Evolutionary conservation across 768 basidiomycete genomes (phyloP).

Genomic region (Naganishia friedmannii): DNA sequence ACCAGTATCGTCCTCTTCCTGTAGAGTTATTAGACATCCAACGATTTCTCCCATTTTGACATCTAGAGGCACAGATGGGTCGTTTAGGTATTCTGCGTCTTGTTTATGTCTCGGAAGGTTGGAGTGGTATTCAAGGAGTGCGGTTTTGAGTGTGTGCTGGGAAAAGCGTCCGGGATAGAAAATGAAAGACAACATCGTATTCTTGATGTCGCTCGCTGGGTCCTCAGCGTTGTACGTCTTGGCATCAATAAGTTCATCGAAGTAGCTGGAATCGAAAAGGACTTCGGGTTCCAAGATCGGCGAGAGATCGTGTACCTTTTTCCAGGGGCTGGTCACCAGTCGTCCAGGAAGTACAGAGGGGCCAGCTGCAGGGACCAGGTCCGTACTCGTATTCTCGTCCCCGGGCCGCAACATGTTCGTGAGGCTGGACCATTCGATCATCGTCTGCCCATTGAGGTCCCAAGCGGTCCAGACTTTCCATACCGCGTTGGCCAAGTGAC

Average conservation of each 20-base stretch:
- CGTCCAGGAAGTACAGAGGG: neutral
- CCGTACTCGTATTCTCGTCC: neutral
- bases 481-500: neutral
- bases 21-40: slow-evolving; percentile 75
- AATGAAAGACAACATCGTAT: slow-evolving; percentile 75
- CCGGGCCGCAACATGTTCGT: slow-evolving; percentile 25
- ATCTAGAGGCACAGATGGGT: slow-evolving; percentile 55
- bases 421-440: slow-evolving; percentile 28
- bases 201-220: slow-evolving; percentile 56
- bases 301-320: slow-evolving; percentile 30
- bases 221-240: slow-evolving; percentile 39
- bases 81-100: slow-evolving; percentile 58
- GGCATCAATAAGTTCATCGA: slow-evolving; percentile 64
- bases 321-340: slow-evolving; percentile 37
- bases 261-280: slow-evolving; percentile 61
- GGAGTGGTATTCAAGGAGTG: slow-evolving; percentile 76
- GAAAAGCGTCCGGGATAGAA: slow-evolving; percentile 88
- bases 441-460: slow-evolving; percentile 39
- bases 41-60: slow-evolving; percentile 80
- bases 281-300: slow-evolving; percentile 29
- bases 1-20: slow-evolving; percentile 72
- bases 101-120: slow-evolving; percentile 57
- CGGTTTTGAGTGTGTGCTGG: slow-evolving; percentile 70
- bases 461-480: slow-evolving; percentile 45
- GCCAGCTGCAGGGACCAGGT: neutral